Evolutionary conservation across 192 early-diverging fungal species (phyloP).

Genomic region (Umbelopsis vinacea): DNA sequence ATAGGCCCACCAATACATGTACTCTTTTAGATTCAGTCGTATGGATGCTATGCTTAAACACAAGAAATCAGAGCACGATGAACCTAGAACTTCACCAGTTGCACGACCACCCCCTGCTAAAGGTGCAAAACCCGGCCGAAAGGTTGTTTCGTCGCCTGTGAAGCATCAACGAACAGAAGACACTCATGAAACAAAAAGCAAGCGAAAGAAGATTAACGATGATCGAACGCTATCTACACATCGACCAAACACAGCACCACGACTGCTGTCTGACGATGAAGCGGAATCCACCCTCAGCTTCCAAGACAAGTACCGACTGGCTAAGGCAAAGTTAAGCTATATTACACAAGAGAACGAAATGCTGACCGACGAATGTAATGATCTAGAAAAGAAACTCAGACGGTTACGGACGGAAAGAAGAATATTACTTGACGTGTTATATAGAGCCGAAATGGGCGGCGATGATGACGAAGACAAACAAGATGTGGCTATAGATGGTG

Average conservation of each 20-base stretch:
- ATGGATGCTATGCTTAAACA: conserved; percentile 42
- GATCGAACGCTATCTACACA: background rate
- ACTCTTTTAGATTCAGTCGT: conserved; percentile 39
- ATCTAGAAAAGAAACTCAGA: conserved; percentile 38
- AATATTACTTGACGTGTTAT: conserved; percentile 48
- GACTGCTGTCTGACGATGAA: background rate
- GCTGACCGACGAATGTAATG: conserved; percentile 44
- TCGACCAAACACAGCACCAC: background rate
- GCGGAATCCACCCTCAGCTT: conserved; percentile 6
- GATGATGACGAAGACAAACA: conserved; percentile 18
- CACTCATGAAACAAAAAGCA: conserved; percentile 22
- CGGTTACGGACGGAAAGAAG: conserved; percentile 45
- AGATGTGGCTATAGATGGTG: conserved; percentile 12
- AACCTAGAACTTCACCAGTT: background rate
- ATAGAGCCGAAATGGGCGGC: conserved; percentile 28
- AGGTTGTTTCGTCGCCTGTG: background rate
- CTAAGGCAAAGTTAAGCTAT: conserved; percentile 47
- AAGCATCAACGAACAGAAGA: conserved; percentile 14
- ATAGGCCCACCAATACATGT: background rate
- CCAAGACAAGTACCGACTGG: conserved; percentile 42
- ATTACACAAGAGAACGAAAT: conserved; percentile 52
- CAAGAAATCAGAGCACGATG: conserved; percentile 38
- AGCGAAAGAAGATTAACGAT: conserved; percentile 16
- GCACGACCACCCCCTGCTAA: background rate
- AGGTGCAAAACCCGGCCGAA: background rate